Base-by-base conservation (phyloP, 306 rosid species). In the Medicago lupulina region DNA sequence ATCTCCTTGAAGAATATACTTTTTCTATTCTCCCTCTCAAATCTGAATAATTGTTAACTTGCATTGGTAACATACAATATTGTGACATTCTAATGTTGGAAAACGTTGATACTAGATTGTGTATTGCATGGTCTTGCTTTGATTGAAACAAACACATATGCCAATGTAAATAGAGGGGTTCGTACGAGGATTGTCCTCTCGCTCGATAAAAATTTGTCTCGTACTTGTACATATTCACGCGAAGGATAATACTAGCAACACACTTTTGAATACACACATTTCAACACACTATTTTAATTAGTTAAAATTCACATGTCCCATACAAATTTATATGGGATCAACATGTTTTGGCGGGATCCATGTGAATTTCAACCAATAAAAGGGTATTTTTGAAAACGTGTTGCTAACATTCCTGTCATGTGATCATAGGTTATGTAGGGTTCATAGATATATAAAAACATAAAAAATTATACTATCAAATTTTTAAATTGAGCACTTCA, bases 1-100 rank as follows among this genome's bases (percentile, higher is more conserved):
- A 47, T 69, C 67, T 51, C 73, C 62, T 64, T 43, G 43, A 78
- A 81, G 85, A 85, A 85, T 81, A 58, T 78, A 76, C 81, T 74
- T 64, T 54, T 13, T 61, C 21, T 58, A 73, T 74, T 49, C 77
- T 50, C 28, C 8, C 49, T 19, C 16, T 80, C 15, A 21, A 25
- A 25, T 25, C 31, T 28, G 31, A 3, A 50, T 54, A 11, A 77
- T 73, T 63, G 21, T 19, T 64, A 55, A 55, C 43, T 73, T 74
- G 7, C 63, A 71, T 51, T 67, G 54, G 57, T 41, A 79, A 38
- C 73, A 8, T 15, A 10, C 7, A 13, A 67, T 47, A 61, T 19
- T 58, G 76, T n/a, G 14, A 46, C 71, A 70, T 70, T 28, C 43
- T 49, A 68, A 61, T 61, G 16, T 78, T 78, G 51, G 12, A 57